phyloP scores from a whole-genome alignment of 106 monocot species.

The Amphibolis antarctica region DNA sequence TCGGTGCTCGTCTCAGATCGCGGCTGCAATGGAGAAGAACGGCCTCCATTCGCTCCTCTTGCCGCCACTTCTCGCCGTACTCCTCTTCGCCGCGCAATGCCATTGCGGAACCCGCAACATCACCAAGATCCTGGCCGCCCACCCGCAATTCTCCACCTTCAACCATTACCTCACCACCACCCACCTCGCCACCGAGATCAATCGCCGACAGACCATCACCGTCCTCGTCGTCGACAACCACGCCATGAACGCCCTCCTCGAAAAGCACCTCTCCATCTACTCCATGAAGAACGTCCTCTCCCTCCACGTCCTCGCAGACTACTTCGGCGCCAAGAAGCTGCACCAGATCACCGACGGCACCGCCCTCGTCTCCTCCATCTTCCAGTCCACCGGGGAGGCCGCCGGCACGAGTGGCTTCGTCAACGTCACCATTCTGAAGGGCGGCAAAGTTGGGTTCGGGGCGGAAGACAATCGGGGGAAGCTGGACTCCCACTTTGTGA shows the following conservation, averaged over 20 bases:
- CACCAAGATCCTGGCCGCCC: slow-evolving; percentile 53
- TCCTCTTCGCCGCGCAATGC: background rate
- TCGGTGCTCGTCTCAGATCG: background rate
- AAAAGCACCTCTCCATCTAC: slow-evolving; percentile 25
- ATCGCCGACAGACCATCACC: slow-evolving; percentile 56
- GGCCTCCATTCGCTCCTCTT: background rate
- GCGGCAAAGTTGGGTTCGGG: slow-evolving; percentile 21
- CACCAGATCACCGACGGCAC: slow-evolving; percentile 22
- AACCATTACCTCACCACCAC: slow-evolving; percentile 57
- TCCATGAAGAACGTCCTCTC: slow-evolving; percentile 32
- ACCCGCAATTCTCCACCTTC: slow-evolving; percentile 71
- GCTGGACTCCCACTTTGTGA: slow-evolving; percentile 20
- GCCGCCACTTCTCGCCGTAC: background rate
- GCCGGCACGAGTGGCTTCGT: slow-evolving; percentile 28
- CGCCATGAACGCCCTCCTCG: slow-evolving; percentile 26
- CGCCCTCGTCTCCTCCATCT: slow-evolving; percentile 27
- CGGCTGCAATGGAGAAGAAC: background rate
- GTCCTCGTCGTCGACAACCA: slow-evolving; percentile 63
- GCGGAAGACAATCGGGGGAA: slow-evolving; percentile 16
- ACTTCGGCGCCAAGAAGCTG: slow-evolving; percentile 26
- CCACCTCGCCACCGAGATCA: slow-evolving; percentile 60
- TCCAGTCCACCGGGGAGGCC: slow-evolving; percentile 30
- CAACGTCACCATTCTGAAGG: slow-evolving; percentile 17
- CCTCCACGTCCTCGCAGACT: slow-evolving; percentile 41
- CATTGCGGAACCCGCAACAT: slow-evolving; percentile 26